Base-by-base conservation (phyloP, 75 land plant genomes). In the Chamaecyparis obtusa region DNA sequence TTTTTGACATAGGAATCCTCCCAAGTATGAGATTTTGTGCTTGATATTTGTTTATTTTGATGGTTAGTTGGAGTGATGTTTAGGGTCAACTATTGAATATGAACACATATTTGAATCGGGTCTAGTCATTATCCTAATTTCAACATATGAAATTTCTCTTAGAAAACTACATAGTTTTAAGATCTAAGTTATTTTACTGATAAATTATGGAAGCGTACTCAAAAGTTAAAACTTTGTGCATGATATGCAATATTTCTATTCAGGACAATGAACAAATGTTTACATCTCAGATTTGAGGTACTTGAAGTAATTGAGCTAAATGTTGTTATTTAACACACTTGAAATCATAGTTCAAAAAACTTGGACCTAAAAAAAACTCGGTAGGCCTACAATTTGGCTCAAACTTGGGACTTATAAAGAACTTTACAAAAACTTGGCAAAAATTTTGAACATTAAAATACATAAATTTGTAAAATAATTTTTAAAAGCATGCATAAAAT, bases 1-100 rank as follows among this genome's bases (percentile, higher is more conserved):
- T 72, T 97, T 92, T 85, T 90, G 96, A 79, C 89, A 92, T 35
- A 97, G 92, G 81, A 93, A 87, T 46, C 96, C 99, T 80, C 98
- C 98, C 17, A 96, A 92, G 98, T 92, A 85, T 67, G 75, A 1
- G 13, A 55, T 30, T 83, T 44, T 2, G 27, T 78, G 35, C 82
- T 16, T 39, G 82, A 78, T 21, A 30, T 80, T 80, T 80, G 3
- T 80, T 43, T 27, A 44, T 80, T 39, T 30, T 80, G 82, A 24
- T 80, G 48, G 44, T 24, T 1, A 9, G 3, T 80, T 80, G 83
- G 49, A 44, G 32, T 41, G 39, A 41, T 41, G 27, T 44, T 77
- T 77, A 36, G 43, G 16, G 41, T 24, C 13, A 30, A 39, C 43
- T n/a, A 24, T 0, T 44, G 10, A 9, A 80, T 27, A 44, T 44